Base-by-base conservation (phyloP, 1,139 yeast genomes). In the Candida dubliniensis region DNA sequence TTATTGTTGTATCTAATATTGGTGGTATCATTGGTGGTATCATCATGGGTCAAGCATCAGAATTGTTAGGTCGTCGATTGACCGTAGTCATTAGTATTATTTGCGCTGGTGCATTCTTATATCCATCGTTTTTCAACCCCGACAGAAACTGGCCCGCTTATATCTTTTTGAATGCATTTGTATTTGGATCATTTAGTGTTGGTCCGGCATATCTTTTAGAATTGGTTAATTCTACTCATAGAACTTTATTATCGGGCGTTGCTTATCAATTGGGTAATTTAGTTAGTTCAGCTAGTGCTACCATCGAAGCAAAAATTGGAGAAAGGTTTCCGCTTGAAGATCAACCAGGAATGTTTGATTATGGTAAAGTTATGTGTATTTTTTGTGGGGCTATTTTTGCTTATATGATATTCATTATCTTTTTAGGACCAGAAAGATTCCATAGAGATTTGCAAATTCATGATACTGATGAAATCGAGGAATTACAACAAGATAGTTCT, bases 1-100 rank as follows among this genome's bases (percentile, higher is more conserved):
- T 76, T 38, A 68, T 71, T 58, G 68, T 67, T 11, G 74, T 77
- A 11, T 68, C 70, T 35, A 77, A 77, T 49, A 43, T 77, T 31
- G 83, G 82, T 34, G 83, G 78, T 12, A 67, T 77, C 46, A 48
- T 59, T 36, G 83, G 83, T 38, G 82, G 82, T 35, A 46, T 76
- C 1, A 53, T 71, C 32, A 62, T 72, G 50, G 82, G 82, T 26
- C 74, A 73, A 34, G 40, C 65, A 18, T 65, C 75, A 2, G 79
- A 76, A 44, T 55, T 73, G 13, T 52, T 70, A 8, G 83, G 83
- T 7, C 63, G 81, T 52, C 61, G 83, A 47, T 56, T 77, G 35
- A 67, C 77, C 1, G 61, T 78, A 31, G 58, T 68, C 8, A 45
- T 60, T 10, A 61, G 69, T 31, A 56, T 60, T 47, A n/a, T 63